Conservation (phyloP, 768 basidiomycete species). For the Coprinellus aureogranulatus region DNA sequence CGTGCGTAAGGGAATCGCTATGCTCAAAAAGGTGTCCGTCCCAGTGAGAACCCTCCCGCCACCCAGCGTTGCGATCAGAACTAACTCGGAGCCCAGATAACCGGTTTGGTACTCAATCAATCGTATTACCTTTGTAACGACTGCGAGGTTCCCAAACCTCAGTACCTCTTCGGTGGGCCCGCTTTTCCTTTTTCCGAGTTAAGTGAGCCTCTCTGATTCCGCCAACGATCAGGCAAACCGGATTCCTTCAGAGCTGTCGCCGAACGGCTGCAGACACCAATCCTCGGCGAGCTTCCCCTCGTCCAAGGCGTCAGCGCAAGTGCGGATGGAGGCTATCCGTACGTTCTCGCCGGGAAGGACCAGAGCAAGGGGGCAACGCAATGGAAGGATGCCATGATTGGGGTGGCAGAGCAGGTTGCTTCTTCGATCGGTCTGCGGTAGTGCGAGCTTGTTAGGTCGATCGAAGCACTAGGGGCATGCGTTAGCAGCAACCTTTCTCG, state of each 20-base stretch:
- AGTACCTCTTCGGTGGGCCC: constrained; percentile 29
- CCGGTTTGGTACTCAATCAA: constrained; percentile 86
- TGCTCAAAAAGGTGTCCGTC: constrained; percentile 85
- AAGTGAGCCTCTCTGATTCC: constrained; percentile 43
- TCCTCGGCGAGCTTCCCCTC: constrained; percentile 82
- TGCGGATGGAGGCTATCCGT: constrained; percentile 70
- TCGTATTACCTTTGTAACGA: constrained; percentile 77
- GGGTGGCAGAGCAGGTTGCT: constrained; percentile 5
- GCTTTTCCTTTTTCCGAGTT: neutral
- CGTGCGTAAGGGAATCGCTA: constrained; percentile 87
- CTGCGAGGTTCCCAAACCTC: constrained; percentile 49
- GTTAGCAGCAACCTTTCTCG: no score
- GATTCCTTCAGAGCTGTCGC: constrained; percentile 61
- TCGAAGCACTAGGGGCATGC: no score
- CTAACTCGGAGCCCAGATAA: constrained; percentile 52
- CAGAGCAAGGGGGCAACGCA: neutral
- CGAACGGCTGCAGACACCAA: constrained; percentile 49
- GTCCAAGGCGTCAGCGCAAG: constrained; percentile 69
- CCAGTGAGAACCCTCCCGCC: constrained; percentile 54
- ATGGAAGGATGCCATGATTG: constrained; percentile 5
- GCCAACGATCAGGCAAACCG: constrained; percentile 50
- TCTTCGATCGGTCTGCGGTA: constrained; percentile 14
- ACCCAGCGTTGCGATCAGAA: neutral
- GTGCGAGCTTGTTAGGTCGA: no score
- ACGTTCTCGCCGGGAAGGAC: constrained; percentile 22